Evolutionary conservation across 2,329 filamentous ascomycete species (phyloP).

Genomic region (Westerdykella aurantiaca): DNA sequence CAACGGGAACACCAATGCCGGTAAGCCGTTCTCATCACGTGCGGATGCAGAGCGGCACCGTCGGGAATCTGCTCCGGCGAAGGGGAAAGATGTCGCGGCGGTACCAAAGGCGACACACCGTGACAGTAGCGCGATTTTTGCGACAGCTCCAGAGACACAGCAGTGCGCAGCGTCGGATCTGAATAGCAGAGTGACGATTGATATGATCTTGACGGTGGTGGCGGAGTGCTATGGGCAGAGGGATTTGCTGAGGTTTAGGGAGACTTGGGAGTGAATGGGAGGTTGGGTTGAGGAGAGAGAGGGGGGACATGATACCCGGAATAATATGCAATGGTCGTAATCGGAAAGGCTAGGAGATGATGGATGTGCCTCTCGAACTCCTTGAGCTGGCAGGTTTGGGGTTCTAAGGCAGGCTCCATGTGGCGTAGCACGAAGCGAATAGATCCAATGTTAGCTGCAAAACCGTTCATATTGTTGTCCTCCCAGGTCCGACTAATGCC

Average conservation of each 20-base stretch:
- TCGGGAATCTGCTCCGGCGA: neutral
- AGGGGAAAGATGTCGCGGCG: neutral
- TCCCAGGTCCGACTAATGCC: no score
- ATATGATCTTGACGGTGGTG: slow-evolving; percentile 85
- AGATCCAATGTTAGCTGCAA: no score
- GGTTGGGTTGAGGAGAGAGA: neutral
- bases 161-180: slow-evolving; percentile 13
- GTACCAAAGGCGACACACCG: neutral
- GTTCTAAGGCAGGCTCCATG: no score
- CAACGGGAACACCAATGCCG: neutral
- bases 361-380: no score
- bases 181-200: slow-evolving; percentile 62
- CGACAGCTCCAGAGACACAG: neutral
- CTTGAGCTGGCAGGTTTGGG: no score
- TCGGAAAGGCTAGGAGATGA: no score
- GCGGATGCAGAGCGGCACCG: slow-evolving; percentile 14
- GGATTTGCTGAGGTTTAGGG: slow-evolving; percentile 72
- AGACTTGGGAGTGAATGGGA: slow-evolving; percentile 38
- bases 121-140: neutral
- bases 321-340: no score
- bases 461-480: no score
- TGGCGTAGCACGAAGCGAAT: no score
- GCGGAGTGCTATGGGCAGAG: slow-evolving; percentile 87
- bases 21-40: neutral
- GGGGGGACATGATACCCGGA: no score